Evolutionary conservation across 805 yeast species (phyloP).

Genomic region (Candida michaelii): DNA sequence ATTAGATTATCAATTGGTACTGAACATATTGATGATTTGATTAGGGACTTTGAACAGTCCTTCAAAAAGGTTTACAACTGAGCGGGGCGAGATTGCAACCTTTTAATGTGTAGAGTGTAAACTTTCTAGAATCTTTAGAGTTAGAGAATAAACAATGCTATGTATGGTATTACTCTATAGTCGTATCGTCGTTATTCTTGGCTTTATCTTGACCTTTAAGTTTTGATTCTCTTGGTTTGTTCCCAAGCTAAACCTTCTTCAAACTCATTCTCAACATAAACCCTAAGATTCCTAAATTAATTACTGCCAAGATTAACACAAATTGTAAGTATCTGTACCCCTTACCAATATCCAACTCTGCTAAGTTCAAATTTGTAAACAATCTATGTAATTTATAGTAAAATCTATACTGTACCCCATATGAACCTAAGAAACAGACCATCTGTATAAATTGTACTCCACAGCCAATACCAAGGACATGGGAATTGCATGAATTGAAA

Average conservation of each 20-base stretch:
- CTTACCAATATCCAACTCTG: conserved; percentile 11
- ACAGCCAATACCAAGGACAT: neutral
- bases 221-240: no score
- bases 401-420: conserved; percentile 14
- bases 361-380: conserved; percentile 12
- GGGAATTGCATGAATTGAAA: conserved; percentile 4
- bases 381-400: conserved; percentile 10
- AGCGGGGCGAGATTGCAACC: no score
- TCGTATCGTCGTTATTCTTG: no score
- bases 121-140: no score
- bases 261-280: neutral
- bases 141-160: no score
- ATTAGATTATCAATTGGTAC: conserved; percentile 90
- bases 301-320: conserved; percentile 6
- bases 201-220: no score
- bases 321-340: conserved; percentile 15
- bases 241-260: neutral
- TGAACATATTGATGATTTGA: conserved; percentile 75
- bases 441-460: conserved; percentile 9
- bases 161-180: no score
- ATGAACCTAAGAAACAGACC: conserved; percentile 6
- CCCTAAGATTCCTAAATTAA: conserved; percentile 9
- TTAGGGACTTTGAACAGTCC: conserved; percentile 68
- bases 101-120: no score
- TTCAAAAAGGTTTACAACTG: conserved; percentile 57